phyloP scores from a whole-genome alignment of 2,329 filamentous ascomycete genomes.

The Aspergillus amoenus region DNA sequence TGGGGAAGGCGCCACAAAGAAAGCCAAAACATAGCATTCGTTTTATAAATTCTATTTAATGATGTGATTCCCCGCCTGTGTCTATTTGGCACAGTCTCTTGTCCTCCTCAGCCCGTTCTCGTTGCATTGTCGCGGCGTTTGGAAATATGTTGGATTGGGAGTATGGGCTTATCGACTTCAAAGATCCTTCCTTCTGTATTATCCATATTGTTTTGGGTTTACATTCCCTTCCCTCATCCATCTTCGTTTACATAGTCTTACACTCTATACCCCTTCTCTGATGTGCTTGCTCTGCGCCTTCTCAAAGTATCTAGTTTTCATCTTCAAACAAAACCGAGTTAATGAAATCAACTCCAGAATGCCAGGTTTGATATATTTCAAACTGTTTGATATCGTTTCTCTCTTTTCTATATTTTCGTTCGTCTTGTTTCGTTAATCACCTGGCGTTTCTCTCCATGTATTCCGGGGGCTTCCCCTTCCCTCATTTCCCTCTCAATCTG shows the following conservation, averaged over 20 bases:
- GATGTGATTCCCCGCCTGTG: constrained; percentile 4
- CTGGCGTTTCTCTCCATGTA: not conserved
- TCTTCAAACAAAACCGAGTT: not conserved
- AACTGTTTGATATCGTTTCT: not conserved
- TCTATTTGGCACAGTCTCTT: constrained; percentile 1
- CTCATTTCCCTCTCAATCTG: not conserved
- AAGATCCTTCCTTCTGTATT: not conserved
- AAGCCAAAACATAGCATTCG: constrained; percentile 36
- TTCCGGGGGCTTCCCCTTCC: not conserved
- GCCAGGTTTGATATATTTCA: not conserved
- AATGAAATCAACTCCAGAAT: constrained; percentile 2
- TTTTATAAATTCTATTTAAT: not conserved
- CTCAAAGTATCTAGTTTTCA: constrained; percentile 1
- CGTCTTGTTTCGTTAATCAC: not conserved
- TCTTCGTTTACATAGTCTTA: constrained; percentile 7
- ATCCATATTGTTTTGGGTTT: not conserved
- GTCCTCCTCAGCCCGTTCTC: constrained; percentile 8
- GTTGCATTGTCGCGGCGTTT: constrained; percentile 23
- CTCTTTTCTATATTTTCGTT: not conserved
- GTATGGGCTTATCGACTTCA: constrained; percentile 10
- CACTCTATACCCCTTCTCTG: constrained; percentile 15
- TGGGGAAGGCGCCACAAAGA: constrained; percentile 36
- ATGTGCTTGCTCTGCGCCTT: constrained; percentile 6
- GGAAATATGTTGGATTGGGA: constrained; percentile 13
- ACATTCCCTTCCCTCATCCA: constrained; percentile 10